Percentiles rank a stretch among this genome's conserved stretches.
phyloP scores from a whole-genome alignment of 202 grass and related monocot species.

The Eragrostis tef region DNA sequence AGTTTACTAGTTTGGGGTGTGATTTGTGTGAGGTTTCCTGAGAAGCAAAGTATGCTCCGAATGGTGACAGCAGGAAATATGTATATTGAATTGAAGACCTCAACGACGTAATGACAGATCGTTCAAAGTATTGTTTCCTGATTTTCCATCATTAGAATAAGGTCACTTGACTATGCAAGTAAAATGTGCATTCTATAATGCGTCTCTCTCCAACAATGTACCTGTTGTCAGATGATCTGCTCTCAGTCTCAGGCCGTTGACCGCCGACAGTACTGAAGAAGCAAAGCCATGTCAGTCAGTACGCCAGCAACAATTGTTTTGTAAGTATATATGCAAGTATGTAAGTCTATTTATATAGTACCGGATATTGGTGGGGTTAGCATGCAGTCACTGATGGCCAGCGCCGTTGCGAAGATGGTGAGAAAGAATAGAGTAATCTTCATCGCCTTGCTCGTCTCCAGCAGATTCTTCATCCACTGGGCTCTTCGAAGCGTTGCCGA shows the following conservation, averaged over 20 bases:
- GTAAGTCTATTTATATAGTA: background rate
- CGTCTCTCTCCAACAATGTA: constrained; percentile 10
- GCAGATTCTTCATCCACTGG: constrained; percentile 60
- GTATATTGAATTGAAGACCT: background rate
- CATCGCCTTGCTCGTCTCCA: constrained; percentile 45
- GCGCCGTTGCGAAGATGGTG: constrained; percentile 65
- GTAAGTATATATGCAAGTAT: background rate
- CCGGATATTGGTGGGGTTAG: constrained; percentile 74
- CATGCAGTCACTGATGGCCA: constrained; percentile 76
- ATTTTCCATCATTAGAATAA: background rate
- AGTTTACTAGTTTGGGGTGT: background rate
- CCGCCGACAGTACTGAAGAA: constrained; percentile 69
- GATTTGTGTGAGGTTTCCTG: background rate
- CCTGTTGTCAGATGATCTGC: constrained; percentile 56
- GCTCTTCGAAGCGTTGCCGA: constrained; percentile 56
- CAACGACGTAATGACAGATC: background rate
- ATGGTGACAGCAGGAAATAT: background rate
- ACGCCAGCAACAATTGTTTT: background rate
- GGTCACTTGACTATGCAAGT: background rate
- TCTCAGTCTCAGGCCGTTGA: constrained; percentile 65
- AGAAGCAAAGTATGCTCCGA: background rate
- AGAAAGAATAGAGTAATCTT: constrained; percentile 63
- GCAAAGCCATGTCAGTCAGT: constrained; percentile 7
- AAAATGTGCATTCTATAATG: background rate
- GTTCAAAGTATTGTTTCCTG: background rate